phyloP scores from a whole-genome alignment of 495 filamentous ascomycete species.

The Thermothielavioides terrestris region DNA sequence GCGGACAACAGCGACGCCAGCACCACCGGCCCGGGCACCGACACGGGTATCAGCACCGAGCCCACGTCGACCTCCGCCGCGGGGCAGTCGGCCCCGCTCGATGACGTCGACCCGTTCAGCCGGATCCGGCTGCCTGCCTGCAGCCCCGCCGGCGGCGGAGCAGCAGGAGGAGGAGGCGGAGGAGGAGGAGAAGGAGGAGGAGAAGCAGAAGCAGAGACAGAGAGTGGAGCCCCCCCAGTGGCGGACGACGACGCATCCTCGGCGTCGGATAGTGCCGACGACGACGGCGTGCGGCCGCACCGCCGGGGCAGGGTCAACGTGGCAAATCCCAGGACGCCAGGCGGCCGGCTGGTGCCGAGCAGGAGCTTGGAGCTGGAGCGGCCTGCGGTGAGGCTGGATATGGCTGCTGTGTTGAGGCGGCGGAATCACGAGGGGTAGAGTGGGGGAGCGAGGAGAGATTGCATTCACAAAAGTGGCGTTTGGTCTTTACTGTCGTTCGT shows the following conservation, averaged over 20 bases:
- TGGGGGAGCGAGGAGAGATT: background rate
- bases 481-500: too few species aligned
- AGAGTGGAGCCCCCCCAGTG: background rate
- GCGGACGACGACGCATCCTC: conserved; percentile 24
- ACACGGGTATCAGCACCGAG: background rate
- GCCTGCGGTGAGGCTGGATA: conserved; percentile 31
- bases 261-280: conserved; percentile 25
- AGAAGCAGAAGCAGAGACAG: background rate
- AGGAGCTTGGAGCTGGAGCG: conserved; percentile 41
- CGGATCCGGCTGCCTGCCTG: background rate
- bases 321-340: conserved; percentile 46
- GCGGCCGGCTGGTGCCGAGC: conserved; percentile 38
- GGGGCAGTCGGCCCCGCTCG: background rate
- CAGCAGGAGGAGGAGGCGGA: background rate
- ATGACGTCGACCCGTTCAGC: conserved; percentile 4
- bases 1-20: conserved; percentile 5
- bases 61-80: background rate
- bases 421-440: background rate
- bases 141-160: too few species aligned
- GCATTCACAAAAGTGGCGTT: too few species aligned
- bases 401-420: conserved; percentile 17
- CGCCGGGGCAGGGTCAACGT: conserved; percentile 44
- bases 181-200: background rate
- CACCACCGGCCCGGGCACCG: background rate
- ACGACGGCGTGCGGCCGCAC: conserved; percentile 32